phyloP scores from a whole-genome alignment of 495 filamentous ascomycete species.

The Podospora anserina region DNA sequence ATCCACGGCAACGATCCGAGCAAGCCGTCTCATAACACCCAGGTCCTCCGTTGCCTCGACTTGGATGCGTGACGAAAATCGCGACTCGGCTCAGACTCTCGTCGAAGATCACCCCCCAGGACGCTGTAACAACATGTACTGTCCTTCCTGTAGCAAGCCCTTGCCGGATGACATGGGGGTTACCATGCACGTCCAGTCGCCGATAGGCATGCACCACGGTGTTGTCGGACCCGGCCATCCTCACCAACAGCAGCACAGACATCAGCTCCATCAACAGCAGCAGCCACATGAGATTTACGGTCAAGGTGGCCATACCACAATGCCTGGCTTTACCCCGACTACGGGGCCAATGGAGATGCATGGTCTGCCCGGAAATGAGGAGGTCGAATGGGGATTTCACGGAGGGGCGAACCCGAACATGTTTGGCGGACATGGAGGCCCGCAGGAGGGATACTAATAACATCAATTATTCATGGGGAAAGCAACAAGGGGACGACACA shows the following conservation, averaged over 20 bases:
- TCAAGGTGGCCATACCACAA: background rate
- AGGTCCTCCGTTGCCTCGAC: conserved; percentile 23
- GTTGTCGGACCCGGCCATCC: background rate
- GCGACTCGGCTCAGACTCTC: conserved; percentile 32
- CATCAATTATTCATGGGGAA: background rate
- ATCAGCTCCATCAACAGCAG: background rate
- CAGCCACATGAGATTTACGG: background rate
- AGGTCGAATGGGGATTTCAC: conserved; percentile 18
- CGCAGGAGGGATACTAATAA: conserved; percentile 22
- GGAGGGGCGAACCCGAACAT: conserved; percentile 17
- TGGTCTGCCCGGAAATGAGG: conserved; percentile 9
- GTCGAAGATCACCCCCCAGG: conserved; percentile 31
- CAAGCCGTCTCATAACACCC: conserved; percentile 23
- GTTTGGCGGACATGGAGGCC: conserved; percentile 24
- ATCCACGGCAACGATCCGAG: conserved; percentile 19
- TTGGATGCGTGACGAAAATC: conserved; percentile 32
- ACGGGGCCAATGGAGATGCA: conserved; percentile 14
- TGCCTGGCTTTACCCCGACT: conserved; percentile 11
- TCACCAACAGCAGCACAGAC: conserved; percentile 12
- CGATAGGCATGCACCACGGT: conserved; percentile 17
- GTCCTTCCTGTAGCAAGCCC: conserved; percentile 29
- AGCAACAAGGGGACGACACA: background rate
- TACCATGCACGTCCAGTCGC: conserved; percentile 14
- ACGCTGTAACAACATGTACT: conserved; percentile 26
- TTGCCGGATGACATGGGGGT: conserved; percentile 16